Conservation (phyloP, 1,284 basidiomycete species). For the Moesziomyces parantarcticus region DNA sequence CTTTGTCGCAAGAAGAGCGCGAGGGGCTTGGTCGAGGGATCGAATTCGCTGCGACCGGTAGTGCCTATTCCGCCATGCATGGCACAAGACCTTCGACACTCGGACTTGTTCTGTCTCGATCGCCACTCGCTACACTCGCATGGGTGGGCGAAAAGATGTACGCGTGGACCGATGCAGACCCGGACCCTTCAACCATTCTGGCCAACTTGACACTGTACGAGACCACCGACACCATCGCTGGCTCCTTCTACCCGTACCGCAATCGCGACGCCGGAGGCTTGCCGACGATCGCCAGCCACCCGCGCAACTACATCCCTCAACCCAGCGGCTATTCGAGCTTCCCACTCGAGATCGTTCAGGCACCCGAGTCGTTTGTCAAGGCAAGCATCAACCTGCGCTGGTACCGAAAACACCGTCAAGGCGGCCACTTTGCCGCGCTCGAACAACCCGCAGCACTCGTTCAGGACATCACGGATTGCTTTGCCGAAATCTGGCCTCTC, state of each 20-base stretch:
- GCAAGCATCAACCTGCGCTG: constrained; percentile 66
- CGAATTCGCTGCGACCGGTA: constrained; percentile 48
- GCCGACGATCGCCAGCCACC: constrained; percentile 15
- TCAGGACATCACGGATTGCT: constrained; percentile 60
- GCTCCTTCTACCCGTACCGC: constrained; percentile 70
- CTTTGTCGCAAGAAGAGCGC: constrained; percentile 55
- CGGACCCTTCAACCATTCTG: constrained; percentile 55
- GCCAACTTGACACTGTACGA: constrained; percentile 69
- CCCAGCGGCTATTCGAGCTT: constrained; percentile 69
- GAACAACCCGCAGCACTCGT: constrained; percentile 69
- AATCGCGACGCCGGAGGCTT: constrained; percentile 56
- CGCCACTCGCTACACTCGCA: constrained; percentile 68
- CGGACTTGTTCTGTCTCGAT: constrained; percentile 66
- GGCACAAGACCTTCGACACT: constrained; percentile 69
- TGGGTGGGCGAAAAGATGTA: constrained; percentile 70
- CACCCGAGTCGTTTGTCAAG: constrained; percentile 67
- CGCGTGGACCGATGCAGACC: constrained; percentile 68
- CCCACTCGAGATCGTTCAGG: constrained; percentile 67
- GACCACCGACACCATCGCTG: constrained; percentile 68
- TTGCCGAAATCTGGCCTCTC: constrained; percentile 45
- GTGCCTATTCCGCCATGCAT: constrained; percentile 60
- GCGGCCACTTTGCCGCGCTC: constrained; percentile 67
- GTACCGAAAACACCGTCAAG: constrained; percentile 66
- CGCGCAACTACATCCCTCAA: constrained; percentile 61
- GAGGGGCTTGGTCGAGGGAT: constrained; percentile 38